A percentile compares a stretch with the other conserved stretches of the same genome.
Conservation (phyloP, 441 rosid species). For the Adansonia rubrostipa region DNA sequence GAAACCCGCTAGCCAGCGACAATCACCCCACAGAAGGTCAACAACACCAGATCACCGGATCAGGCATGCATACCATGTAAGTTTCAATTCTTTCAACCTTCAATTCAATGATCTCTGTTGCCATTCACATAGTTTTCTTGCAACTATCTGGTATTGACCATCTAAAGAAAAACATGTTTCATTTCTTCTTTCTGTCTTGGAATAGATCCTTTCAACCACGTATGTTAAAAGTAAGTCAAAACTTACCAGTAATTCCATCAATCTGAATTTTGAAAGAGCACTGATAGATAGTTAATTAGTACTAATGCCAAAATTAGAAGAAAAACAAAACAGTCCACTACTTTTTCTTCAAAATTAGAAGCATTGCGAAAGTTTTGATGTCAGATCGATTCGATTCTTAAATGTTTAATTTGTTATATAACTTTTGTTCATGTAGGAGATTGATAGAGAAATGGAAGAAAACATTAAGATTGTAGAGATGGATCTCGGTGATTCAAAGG, state of each 20-base stretch:
- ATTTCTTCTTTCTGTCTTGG: not conserved
- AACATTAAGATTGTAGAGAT: slow-evolving; percentile 82
- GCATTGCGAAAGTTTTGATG: not conserved
- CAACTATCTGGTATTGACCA: not conserved
- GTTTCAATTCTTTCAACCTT: slow-evolving; percentile 25
- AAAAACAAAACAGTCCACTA: not conserved
- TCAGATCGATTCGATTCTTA: not conserved
- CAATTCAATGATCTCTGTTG: not conserved
- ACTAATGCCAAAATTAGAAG: not conserved
- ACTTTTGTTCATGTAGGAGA: slow-evolving; percentile 46
- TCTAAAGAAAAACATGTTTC: not conserved
- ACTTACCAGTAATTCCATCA: not conserved
- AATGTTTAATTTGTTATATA: not conserved
- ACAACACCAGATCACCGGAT: slow-evolving; percentile 42
- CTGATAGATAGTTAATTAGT: no score
- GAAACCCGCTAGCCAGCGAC: slow-evolving; percentile 47
- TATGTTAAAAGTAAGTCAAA: not conserved
- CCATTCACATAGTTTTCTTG: not conserved
- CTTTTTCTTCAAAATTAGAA: not conserved
- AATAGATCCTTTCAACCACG: not conserved
- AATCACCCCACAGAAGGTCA: slow-evolving; percentile 58
- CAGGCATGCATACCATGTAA: slow-evolving; percentile 47
- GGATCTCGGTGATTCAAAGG: slow-evolving; percentile 59
- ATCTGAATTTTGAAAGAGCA: not conserved
- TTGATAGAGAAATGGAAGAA: slow-evolving; percentile 58